Evolutionary conservation across 176 grass and related monocot species (phyloP), one percentile per base, ranked within the genome.

Genomic region (Guadua angustifolia): DNA sequence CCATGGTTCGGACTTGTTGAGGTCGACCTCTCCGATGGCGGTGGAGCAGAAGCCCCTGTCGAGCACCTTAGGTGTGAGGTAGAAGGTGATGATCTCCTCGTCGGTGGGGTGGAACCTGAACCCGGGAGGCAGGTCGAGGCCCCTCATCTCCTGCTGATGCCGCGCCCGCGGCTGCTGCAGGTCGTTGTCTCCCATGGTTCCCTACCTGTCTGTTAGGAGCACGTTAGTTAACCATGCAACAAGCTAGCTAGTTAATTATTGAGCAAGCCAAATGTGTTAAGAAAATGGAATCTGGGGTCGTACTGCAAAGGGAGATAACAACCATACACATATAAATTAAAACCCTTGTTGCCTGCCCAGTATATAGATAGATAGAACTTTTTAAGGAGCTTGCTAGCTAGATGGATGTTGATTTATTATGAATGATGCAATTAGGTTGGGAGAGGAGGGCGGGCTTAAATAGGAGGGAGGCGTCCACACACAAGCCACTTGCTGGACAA

Each of bases 1-100:
- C 94, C 94, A 97, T 62, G 89, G 91, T 65, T 97, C 94, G 3
- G 21, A 91, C 82, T 83, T 97, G 59, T 93, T 91, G 12, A 97
- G 45, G 50, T 93, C 82, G 2, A 85, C 86, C 21, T 91, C 94
- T 35, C 74, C 84, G 5, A 97, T 75, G 38, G 85, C 87, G 7
- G 0, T 72, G 36, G 85, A 45, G 33, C n/a, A 81, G 60, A 94
- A 94, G 44, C 19, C 22, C 1, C 15, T 67, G 6, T 89, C 59
- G 2, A 46, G 25, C 16, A 90, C 87, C 87, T 92, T 94, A 17
- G 69, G 84, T 0, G 39, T 82, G 19, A 97, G 83, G 82, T 97
- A 97, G 66, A 33, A 71, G 61, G n/a, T 86, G 73, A 97, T 88
- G 47, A 97, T 92, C 83, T 94, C 91, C 39, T 84, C 77, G 8